Percentiles rank a stretch among this genome's conserved stretches.
These are phyloP conservation scores for Gossypium lobatum DNA, from an alignment of 441 rosid genomes.

Conservation along the genomic window DNA sequence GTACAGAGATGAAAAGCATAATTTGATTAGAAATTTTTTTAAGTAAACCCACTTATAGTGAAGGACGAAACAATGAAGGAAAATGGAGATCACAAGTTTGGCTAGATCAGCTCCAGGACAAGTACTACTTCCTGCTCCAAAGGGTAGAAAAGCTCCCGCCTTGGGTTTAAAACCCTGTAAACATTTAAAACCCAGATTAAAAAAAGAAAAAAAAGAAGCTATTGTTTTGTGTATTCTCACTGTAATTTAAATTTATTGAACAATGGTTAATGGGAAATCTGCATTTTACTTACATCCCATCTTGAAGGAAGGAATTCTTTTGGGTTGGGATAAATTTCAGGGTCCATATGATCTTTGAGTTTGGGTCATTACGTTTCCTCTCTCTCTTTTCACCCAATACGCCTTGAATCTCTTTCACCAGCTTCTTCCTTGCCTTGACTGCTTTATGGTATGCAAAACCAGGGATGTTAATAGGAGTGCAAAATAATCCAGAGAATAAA, in stretches of 20 bases:
- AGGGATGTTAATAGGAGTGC: slow-evolving; percentile 21
- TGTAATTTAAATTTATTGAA: no score
- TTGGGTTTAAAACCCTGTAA: not conserved
- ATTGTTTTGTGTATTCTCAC: no score
- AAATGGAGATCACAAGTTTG: slow-evolving; percentile 25
- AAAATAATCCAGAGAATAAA: not conserved
- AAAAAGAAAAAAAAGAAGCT: not conserved
- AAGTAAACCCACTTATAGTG: not conserved
- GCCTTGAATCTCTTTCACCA: slow-evolving; percentile 7
- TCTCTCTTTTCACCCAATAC: slow-evolving; percentile 12
- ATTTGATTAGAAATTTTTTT: no score
- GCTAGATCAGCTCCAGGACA: slow-evolving; percentile 33
- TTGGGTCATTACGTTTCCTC: not conserved
- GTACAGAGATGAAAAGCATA: no score
- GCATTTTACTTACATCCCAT: slow-evolving; percentile 26
- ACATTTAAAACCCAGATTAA: not conserved
- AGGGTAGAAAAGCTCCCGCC: slow-evolving; percentile 26
- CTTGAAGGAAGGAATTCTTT: slow-evolving; percentile 25
- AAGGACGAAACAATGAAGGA: not conserved
- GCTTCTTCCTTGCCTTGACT: slow-evolving; percentile 21
- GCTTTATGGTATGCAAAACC: slow-evolving; percentile 31
- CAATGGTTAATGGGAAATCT: no score
- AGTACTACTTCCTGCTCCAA: slow-evolving; percentile 28
- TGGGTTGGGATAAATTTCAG: slow-evolving; percentile 22
- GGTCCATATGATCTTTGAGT: slow-evolving; percentile 10